Conservation (phyloP, 345 rosid genomes). For the Rubroshorea leprosula region DNA sequence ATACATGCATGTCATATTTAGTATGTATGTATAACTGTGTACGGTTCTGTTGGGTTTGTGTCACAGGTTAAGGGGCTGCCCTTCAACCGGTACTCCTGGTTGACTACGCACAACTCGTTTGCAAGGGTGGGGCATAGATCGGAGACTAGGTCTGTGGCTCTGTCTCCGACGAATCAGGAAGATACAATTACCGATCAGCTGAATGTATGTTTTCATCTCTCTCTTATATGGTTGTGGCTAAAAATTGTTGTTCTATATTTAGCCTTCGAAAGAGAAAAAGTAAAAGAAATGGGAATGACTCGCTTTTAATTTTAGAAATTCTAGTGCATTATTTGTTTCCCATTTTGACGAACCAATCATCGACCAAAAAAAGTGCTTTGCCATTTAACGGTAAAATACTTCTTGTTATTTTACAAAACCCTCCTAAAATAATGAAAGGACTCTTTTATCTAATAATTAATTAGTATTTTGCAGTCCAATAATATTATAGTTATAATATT, state of each 20-base stretch:
- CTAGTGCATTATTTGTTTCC: no score
- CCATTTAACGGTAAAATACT: no score
- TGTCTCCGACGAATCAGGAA: slow-evolving; percentile 76
- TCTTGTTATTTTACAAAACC: no score
- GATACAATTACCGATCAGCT: slow-evolving; percentile 78
- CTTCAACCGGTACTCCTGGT: slow-evolving; percentile 84
- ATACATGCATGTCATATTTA: no score
- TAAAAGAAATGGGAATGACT: not conserved
- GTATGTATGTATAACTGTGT: not conserved
- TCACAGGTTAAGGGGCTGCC: slow-evolving; percentile 63
- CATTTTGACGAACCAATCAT: no score
- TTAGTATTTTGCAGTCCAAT: no score
- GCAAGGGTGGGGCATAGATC: slow-evolving; percentile 48
- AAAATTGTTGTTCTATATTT: not conserved
- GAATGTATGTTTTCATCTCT: slow-evolving; percentile 32
- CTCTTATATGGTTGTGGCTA: not conserved
- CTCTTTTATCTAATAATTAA: no score
- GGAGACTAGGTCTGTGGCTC: slow-evolving; percentile 42
- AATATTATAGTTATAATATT: no score
- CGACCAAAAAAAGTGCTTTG: no score
- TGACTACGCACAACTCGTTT: slow-evolving; percentile 88
- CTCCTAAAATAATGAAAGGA: no score
- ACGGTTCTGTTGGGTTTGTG: no score
- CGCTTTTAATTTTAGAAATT: not conserved
- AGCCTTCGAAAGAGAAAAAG: not conserved